A percentile compares a stretch with the other conserved stretches of the same genome.
Conservation (phyloP, 2,329 filamentous ascomycete species). For the Penicillium sp. region DNA sequence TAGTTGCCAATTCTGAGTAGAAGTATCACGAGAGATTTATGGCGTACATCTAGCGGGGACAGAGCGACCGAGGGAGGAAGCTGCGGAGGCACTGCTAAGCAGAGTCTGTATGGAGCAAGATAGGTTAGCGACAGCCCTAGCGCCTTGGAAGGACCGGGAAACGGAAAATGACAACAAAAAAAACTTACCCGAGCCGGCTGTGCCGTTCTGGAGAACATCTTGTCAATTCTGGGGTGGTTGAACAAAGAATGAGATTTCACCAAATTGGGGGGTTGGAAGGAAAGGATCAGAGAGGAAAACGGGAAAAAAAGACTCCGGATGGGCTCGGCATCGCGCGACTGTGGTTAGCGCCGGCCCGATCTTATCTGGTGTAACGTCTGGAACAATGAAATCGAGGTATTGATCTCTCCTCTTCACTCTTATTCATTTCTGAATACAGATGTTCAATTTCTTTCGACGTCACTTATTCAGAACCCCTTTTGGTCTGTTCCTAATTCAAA, state of each 20-base stretch:
- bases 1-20: constrained; percentile 10
- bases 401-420: neutral
- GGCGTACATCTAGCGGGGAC: constrained; percentile 55
- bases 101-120: constrained; percentile 49
- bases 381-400: constrained; percentile 3
- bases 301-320: constrained; percentile 38
- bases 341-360: constrained; percentile 22
- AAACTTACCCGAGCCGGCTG: constrained; percentile 44
- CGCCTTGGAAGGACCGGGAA: neutral
- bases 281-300: constrained; percentile 20
- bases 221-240: constrained; percentile 24
- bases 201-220: constrained; percentile 45
- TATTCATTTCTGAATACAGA: neutral
- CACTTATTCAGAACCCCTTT: constrained; percentile 6
- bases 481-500: neutral
- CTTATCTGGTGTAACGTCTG: constrained; percentile 16
- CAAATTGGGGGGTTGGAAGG: constrained; percentile 12
- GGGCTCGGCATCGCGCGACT: constrained; percentile 33
- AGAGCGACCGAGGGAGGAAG: constrained; percentile 49
- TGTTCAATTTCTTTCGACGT: neutral
- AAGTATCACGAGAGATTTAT: neutral
- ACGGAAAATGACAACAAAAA: constrained; percentile 35
- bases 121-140: constrained; percentile 32
- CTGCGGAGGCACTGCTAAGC: constrained; percentile 54
- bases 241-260: constrained; percentile 15